phyloP scores from a whole-genome alignment of 108 stramenopile species.

The Poteriospumella lacustris region DNA sequence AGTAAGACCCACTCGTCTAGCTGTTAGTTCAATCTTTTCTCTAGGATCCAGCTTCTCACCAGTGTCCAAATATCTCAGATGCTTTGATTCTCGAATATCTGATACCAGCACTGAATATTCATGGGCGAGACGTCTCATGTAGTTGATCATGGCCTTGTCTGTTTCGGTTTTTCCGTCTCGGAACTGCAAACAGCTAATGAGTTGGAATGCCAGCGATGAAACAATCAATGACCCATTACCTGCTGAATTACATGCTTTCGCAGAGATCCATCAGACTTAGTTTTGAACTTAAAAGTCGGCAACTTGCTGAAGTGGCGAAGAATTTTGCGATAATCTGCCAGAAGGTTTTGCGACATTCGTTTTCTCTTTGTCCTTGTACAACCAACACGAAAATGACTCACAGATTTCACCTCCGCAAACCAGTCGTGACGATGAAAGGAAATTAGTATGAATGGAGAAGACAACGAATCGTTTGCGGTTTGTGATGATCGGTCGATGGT shows the following conservation, averaged over 20 bases:
- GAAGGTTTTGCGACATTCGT: no score
- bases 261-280: neutral
- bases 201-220: no score
- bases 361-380: no score
- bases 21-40: neutral
- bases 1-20: neutral
- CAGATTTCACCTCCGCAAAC: no score
- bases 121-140: neutral
- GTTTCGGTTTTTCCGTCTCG: neutral
- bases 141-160: no score
- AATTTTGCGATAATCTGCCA: neutral
- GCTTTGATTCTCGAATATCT: neutral
- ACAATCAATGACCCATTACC: no score
- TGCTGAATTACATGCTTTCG: neutral
- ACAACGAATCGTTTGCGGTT: no score
- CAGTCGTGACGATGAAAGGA: no score
- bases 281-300: neutral
- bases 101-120: neutral
- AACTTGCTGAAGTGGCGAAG: neutral
- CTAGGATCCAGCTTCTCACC: conserved; percentile 13
- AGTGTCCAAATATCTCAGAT: neutral
- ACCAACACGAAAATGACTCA: no score
- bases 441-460: no score
- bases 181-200: no score
- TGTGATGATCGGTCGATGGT: no score